A percentile compares a stretch with the other conserved stretches of the same genome.
phyloP scores from a whole-genome alignment of 139 green algal genomes.

The Raphidocelis subcapitata region DNA sequence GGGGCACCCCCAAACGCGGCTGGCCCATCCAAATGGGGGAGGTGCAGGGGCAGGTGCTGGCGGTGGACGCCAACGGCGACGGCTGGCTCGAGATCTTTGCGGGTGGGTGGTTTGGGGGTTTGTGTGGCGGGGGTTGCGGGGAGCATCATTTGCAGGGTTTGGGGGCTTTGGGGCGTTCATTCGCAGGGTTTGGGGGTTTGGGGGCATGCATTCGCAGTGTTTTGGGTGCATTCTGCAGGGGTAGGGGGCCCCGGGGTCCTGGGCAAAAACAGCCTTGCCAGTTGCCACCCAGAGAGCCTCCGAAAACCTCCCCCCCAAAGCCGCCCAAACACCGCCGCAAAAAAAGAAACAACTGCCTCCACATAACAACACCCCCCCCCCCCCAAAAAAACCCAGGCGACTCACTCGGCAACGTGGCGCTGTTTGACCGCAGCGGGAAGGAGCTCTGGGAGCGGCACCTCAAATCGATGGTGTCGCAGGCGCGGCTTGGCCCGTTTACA shows the following conservation, averaged over 20 bases:
- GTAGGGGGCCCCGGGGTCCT: no score
- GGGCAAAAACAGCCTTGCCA: no score
- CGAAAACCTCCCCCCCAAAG: no score
- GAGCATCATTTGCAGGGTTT: no score
- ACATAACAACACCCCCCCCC: no score
- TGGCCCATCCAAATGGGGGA: slow-evolving; percentile 96
- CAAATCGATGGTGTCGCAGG: slow-evolving; percentile 52
- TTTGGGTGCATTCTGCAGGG: no score
- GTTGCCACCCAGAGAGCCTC: background rate
- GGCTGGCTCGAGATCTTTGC: slow-evolving; percentile 82
- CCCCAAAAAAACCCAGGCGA: slow-evolving; percentile 55
- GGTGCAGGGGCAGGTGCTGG: slow-evolving; percentile 89
- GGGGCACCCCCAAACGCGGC: slow-evolving; percentile 49
- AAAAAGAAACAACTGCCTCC: no score
- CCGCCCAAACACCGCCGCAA: no score
- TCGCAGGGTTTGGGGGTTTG: background rate
- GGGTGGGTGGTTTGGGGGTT: slow-evolving; percentile 39
- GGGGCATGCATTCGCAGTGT: background rate
- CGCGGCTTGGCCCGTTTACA: background rate
- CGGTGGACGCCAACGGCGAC: slow-evolving; percentile 90
- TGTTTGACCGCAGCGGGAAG: slow-evolving; percentile 66
- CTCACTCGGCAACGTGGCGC: slow-evolving; percentile 84
- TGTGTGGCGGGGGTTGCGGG: no score
- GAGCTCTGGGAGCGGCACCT: slow-evolving; percentile 95
- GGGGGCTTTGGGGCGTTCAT: background rate